Conservation (phyloP, 768 basidiomycete genomes). For the Sutorius australiensis region DNA sequence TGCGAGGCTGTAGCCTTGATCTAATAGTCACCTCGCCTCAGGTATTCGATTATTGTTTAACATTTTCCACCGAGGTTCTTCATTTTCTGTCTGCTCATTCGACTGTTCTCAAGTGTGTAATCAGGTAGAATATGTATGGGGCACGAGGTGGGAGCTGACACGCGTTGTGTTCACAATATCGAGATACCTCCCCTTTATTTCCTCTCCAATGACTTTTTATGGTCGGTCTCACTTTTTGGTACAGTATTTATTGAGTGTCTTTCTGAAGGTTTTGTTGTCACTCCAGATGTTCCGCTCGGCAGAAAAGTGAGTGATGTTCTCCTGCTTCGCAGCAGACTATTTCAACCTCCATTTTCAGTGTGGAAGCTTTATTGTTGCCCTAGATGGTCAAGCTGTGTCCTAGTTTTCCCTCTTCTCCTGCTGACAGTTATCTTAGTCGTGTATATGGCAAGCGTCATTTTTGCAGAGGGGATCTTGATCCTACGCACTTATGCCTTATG, state of each 20-base stretch:
- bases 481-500: conserved; percentile 28
- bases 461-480: conserved; percentile 19
- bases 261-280: background rate
- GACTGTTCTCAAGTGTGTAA: background rate
- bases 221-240: background rate
- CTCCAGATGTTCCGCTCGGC: conserved; percentile 7
- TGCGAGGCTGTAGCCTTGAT: background rate
- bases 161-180: background rate
- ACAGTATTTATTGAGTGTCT: background rate
- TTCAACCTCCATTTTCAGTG: conserved; percentile 13
- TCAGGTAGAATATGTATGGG: background rate
- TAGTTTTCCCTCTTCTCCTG: background rate
- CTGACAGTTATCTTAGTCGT: conserved; percentile 9
- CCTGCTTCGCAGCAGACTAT: background rate
- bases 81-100: background rate
- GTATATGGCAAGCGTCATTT: conserved; percentile 13
- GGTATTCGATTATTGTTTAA: background rate
- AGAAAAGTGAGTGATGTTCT: conserved; percentile 2
- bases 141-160: background rate
- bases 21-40: background rate
- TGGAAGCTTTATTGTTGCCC: conserved; percentile 9
- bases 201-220: background rate
- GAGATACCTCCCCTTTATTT: background rate
- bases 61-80: background rate
- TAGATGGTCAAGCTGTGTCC: conserved; percentile 13